Percentiles rank a stretch among this genome's conserved stretches.
Evolutionary conservation across 495 filamentous ascomycete species (phyloP).

Genomic region (Daldinia caldariorum): DNA sequence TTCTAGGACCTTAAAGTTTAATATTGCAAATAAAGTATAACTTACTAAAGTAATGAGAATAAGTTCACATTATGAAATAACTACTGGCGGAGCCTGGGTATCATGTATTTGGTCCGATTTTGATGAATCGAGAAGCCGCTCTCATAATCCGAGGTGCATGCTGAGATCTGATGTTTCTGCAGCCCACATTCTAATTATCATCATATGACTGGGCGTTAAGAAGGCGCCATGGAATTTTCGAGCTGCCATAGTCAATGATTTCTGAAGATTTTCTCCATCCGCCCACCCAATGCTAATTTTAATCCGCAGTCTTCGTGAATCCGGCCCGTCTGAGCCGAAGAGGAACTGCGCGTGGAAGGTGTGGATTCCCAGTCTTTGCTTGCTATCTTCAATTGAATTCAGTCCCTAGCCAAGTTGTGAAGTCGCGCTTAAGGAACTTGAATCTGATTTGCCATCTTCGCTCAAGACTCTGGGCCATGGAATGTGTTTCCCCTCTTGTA

Average conservation of each 20-base stretch:
- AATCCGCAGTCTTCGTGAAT: conserved; percentile 1
- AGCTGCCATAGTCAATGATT: neutral
- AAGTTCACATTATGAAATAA: no score
- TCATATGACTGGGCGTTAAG: neutral
- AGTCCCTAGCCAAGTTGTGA: conserved; percentile 10
- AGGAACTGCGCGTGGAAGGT: neutral
- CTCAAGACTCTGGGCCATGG: conserved; percentile 13
- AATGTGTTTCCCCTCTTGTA: conserved; percentile 25
- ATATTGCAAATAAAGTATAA: no score
- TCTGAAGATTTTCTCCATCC: neutral
- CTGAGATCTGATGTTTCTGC: neutral
- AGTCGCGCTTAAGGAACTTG: conserved; percentile 12
- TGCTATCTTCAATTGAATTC: neutral
- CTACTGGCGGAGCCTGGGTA: neutral
- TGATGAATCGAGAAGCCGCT: neutral
- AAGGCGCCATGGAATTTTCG: neutral
- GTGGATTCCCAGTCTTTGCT: conserved; percentile 5
- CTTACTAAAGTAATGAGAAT: no score
- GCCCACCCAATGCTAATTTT: neutral
- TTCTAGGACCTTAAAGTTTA: neutral
- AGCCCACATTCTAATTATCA: neutral
- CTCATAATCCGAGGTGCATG: neutral
- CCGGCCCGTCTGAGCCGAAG: conserved; percentile 32
- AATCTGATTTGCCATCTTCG: conserved; percentile 23
- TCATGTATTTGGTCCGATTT: neutral